Evolutionary conservation across 306 rosid species (phyloP).

Genomic region (Castanea mollissima): DNA sequence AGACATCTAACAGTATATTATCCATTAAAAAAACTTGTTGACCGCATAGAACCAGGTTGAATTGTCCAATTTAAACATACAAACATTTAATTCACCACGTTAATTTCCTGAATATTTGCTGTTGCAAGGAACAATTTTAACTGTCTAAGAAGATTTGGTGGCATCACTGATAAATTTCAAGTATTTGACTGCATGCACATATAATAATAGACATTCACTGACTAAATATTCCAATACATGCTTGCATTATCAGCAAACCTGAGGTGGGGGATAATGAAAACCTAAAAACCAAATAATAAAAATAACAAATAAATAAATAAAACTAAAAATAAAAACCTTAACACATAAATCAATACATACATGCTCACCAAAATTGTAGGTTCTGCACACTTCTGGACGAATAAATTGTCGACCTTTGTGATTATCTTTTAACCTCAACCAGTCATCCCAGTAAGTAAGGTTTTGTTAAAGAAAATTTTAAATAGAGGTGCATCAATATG

Average conservation of each 20-base stretch:
- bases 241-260: neutral
- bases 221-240: neutral
- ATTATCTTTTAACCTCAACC: conserved; percentile 88
- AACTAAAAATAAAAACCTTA: conserved; percentile 7
- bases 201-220: neutral
- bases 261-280: neutral
- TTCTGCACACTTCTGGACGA: conserved; percentile 98
- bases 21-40: neutral
- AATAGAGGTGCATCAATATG: conserved; percentile 18
- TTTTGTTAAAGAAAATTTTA: conserved; percentile 70
- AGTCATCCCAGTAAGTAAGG: conserved; percentile 96
- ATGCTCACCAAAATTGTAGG: conserved; percentile 92
- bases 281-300: too few relatives aligned
- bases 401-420: conserved; percentile 87
- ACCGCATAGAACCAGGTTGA: neutral
- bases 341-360: conserved; percentile 49
- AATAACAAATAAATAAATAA: neutral
- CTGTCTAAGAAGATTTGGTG: neutral
- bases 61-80: neutral
- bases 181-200: neutral
- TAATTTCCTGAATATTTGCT: neutral
- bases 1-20: neutral
- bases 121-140: neutral
- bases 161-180: neutral
- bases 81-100: neutral